Percentiles rank a stretch among this genome's conserved stretches.
Evolutionary conservation across 805 yeast species (phyloP).

Genomic region (Maudiozyma turicensis): DNA sequence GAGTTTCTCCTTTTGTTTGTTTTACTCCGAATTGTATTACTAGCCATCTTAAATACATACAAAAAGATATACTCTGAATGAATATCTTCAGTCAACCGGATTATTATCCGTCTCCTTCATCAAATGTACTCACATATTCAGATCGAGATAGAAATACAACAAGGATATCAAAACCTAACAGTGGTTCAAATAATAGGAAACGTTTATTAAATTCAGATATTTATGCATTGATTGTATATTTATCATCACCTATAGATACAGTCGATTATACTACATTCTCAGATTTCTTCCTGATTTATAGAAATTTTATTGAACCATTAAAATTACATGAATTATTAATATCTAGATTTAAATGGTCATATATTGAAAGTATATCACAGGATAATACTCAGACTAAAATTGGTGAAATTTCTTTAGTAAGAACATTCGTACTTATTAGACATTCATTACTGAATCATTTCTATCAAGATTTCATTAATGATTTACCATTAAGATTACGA

Average conservation of each 20-base stretch:
- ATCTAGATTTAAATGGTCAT: constrained; percentile 65
- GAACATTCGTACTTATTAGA: constrained; percentile 79
- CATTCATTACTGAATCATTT: constrained; percentile 89
- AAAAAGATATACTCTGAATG: constrained; percentile 5
- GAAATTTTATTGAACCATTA: constrained; percentile 54
- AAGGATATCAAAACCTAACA: background rate
- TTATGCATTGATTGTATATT: constrained; percentile 39
- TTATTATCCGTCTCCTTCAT: constrained; percentile 26
- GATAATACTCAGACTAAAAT: constrained; percentile 15
- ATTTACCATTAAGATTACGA: constrained; percentile 36
- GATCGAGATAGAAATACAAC: background rate
- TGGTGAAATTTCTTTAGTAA: constrained; percentile 59
- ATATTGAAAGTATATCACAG: constrained; percentile 28
- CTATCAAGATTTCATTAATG: constrained; percentile 66
- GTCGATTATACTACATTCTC: constrained; percentile 71
- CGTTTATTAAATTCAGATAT: constrained; percentile 21
- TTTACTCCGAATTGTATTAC: no score
- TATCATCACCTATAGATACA: constrained; percentile 57
- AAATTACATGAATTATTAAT: constrained; percentile 52
- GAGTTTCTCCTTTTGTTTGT: no score
- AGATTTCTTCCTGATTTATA: constrained; percentile 78
- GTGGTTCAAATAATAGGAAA: background rate
- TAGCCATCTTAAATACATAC: no score
- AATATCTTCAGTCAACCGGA: constrained; percentile 18
- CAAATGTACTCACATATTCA: constrained; percentile 17